Base-by-base conservation (phyloP, 441 rosid species). In the Pelargonium exstipulatum region DNA sequence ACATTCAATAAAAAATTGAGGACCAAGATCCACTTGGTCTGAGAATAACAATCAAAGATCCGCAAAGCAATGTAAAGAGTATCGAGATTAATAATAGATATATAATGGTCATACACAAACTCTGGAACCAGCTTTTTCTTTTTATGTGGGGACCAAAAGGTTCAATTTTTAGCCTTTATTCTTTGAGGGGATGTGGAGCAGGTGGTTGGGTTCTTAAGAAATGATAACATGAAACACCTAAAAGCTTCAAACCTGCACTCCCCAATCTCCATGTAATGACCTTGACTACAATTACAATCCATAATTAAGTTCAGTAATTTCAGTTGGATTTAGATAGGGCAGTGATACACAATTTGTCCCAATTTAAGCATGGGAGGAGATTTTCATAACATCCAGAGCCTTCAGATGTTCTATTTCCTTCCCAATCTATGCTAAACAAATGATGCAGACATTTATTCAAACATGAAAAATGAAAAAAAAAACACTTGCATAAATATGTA, bases 61-160 rank as follows among this genome's bases (percentile, higher is more conserved):
- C 12, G 46, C 46, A 42, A 6, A 42, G 12, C 46, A 42, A 42
- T 42, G 46, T 42, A 9, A 48, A 48, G 55, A 48, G 1, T 13
- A 48, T 48, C 2, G 2, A 48, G 55, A 48, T 48, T 10, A 48
- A 13, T 13, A 13, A 48, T 48, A 42, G 46, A 42, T 42, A 42
- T 42, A 42, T 9, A 42, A 42, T 42, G 46, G 46, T 42, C 46
- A 42, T 29, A 42, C 46, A 42, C 14, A 48, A 5, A 48, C 4
- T 10, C 14, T 48, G 0, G 17, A 48, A 48, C n/a, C 13, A 48
- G 55, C 55, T 13, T 48, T 48, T 48, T 1, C 4, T 42, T 42
- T 48, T 48, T 2, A 48, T 48, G 55, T 48, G 55, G 55, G 55
- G 55, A 48, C 55, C 55, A 48, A 48, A 48, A 48, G 55, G n/a